phyloP scores from a whole-genome alignment of 2,329 filamentous ascomycete species.

The Biscogniauxia marginata region DNA sequence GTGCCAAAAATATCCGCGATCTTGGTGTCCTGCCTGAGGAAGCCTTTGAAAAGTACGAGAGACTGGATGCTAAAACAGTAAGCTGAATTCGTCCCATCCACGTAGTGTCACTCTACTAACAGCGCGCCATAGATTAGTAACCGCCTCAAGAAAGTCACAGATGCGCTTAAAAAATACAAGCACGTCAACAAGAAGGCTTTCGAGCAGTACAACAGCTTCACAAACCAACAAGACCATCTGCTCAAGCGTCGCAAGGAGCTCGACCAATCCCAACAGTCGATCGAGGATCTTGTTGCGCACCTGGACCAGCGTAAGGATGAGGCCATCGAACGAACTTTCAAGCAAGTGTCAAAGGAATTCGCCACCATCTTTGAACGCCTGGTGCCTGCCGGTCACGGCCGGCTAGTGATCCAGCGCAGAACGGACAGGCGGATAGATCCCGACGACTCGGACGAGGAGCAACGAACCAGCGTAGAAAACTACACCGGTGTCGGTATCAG shows the following conservation, averaged over 20 bases:
- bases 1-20: constrained; percentile 85
- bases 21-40: constrained; percentile 92
- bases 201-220: constrained; percentile 98
- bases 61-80: constrained; percentile 75
- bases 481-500: constrained; percentile 96
- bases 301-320: constrained; percentile 96
- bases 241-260: constrained; percentile 83
- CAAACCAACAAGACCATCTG: constrained; percentile 83
- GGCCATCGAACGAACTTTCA: constrained; percentile 97
- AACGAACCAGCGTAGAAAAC: constrained; percentile 77
- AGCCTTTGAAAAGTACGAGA: constrained; percentile 86
- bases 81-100: constrained; percentile 28
- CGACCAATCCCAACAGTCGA: constrained; percentile 80
- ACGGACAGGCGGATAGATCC: constrained; percentile 67
- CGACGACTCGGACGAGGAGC: constrained; percentile 69
- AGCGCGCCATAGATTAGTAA: constrained; percentile 48
- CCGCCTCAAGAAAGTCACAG: constrained; percentile 85
- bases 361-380: constrained; percentile 90
- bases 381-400: constrained; percentile 88
- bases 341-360: constrained; percentile 94
- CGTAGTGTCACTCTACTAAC: constrained; percentile 16
- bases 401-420: constrained; percentile 88
- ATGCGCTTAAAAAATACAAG: constrained; percentile 91
- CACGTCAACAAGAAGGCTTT: constrained; percentile 99
- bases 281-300: constrained; percentile 87